Conservation (phyloP, 345 rosid species). For the Populus simonii region DNA sequence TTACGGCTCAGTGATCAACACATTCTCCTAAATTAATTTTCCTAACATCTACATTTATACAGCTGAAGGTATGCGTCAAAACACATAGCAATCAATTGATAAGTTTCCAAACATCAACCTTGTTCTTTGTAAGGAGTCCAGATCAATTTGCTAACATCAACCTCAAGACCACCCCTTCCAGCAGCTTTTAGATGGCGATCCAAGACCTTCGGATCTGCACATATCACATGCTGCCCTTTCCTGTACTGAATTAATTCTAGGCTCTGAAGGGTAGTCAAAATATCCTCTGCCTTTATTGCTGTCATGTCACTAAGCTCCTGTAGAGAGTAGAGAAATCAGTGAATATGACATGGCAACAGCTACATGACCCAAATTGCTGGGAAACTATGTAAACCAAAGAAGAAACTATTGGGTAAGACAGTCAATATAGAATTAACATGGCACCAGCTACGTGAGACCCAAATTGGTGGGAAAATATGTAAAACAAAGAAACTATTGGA, state of each 20-base stretch:
- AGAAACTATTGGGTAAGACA: not conserved
- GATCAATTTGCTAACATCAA: constrained; percentile 91
- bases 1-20: not conserved
- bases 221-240: constrained; percentile 97
- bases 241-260: constrained; percentile 95
- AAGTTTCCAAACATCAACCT: constrained; percentile 34
- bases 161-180: constrained; percentile 94
- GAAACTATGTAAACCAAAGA: not conserved
- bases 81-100: not conserved
- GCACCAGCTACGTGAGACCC: not conserved
- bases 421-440: not conserved
- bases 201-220: constrained; percentile 95
- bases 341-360: not conserved
- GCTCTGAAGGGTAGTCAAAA: constrained; percentile 87
- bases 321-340: constrained; percentile 4
- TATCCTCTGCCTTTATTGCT: constrained; percentile 95
- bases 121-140: constrained; percentile 99
- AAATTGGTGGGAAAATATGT: not conserved
- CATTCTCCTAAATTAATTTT: not conserved
- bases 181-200: constrained; percentile 99
- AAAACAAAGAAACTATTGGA: not conserved
- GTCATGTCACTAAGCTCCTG: constrained; percentile 99
- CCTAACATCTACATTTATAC: constrained; percentile 26
- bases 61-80: not conserved
- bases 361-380: not conserved